Evolutionary conservation across 768 basidiomycete species (phyloP).

Genomic region (Auriscalpium orientale): DNA sequence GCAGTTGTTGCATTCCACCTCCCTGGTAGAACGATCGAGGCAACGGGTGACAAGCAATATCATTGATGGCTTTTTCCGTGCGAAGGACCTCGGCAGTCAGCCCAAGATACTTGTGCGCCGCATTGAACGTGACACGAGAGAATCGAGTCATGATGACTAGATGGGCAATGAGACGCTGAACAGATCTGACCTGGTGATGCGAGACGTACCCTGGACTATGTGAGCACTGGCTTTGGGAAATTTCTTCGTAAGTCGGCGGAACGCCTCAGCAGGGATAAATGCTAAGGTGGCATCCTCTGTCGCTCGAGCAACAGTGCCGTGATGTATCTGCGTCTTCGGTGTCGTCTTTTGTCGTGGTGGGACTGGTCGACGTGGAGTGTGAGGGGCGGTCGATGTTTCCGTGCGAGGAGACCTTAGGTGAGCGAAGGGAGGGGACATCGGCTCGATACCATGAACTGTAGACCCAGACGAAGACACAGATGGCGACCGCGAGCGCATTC

Average conservation of each 20-base stretch:
- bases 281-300: conserved; percentile 92
- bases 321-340: conserved; percentile 33
- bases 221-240: conserved; percentile 96
- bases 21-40: conserved; percentile 88
- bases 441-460: conserved; percentile 48
- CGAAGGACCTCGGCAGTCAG: conserved; percentile 91
- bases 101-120: conserved; percentile 94
- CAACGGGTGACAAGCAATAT: conserved; percentile 92
- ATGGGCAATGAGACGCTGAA: background rate
- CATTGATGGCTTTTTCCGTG: conserved; percentile 95
- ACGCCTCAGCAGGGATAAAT: conserved; percentile 98
- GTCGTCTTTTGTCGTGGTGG: background rate
- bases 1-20: conserved; percentile 81
- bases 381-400: background rate
- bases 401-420: conserved; percentile 1
- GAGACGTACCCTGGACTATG: conserved; percentile 74
- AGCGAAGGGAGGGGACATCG: conserved; percentile 19
- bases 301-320: conserved; percentile 85
- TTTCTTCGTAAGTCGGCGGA: conserved; percentile 87
- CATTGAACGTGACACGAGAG: conserved; percentile 94
- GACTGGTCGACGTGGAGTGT: background rate
- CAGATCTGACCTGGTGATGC: background rate
- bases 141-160: conserved; percentile 89
- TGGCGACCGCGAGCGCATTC: conserved; percentile 34
- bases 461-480: conserved; percentile 65